phyloP scores from a whole-genome alignment of 2,329 filamentous ascomycete genomes.

The Periconia digitata region DNA sequence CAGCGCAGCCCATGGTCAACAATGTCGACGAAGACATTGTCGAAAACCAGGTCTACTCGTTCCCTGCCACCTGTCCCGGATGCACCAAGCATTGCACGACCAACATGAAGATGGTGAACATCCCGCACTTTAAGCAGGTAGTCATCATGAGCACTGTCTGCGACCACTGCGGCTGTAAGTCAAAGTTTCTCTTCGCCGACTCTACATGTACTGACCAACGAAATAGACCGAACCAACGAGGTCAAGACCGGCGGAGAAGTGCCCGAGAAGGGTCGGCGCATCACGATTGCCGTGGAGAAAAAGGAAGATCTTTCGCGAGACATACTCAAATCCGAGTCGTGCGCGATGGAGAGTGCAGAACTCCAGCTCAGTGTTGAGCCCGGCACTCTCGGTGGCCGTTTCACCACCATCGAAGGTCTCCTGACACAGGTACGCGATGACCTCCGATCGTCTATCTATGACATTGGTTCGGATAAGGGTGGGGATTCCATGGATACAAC shows the following conservation, averaged over 20 bases:
- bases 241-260: slow-evolving; percentile 96
- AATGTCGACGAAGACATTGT: slow-evolving; percentile 72
- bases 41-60: slow-evolving; percentile 88
- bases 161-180: slow-evolving; percentile 74
- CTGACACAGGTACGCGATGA: slow-evolving; percentile 91
- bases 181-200: not conserved
- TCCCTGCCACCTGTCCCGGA: slow-evolving; percentile 88
- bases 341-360: slow-evolving; percentile 82
- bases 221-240: slow-evolving; percentile 78
- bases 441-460: slow-evolving; percentile 83
- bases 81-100: slow-evolving; percentile 85
- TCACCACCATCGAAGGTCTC: slow-evolving; percentile 94
- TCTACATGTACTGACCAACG: slow-evolving; percentile 2
- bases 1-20: slow-evolving; percentile 40
- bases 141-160: slow-evolving; percentile 94
- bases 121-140: slow-evolving; percentile 97
- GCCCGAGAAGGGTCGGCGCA: slow-evolving; percentile 80
- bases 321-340: slow-evolving; percentile 95
- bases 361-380: slow-evolving; percentile 85
- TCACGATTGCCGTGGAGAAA: slow-evolving; percentile 72
- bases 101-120: slow-evolving; percentile 98
- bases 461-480: slow-evolving; percentile 61
- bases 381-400: slow-evolving; percentile 90
- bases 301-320: slow-evolving; percentile 80
- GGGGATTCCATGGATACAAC: slow-evolving; percentile 74